Conservation (phyloP, 140 eudicot genomes). For the Stevia rebaudiana region DNA sequence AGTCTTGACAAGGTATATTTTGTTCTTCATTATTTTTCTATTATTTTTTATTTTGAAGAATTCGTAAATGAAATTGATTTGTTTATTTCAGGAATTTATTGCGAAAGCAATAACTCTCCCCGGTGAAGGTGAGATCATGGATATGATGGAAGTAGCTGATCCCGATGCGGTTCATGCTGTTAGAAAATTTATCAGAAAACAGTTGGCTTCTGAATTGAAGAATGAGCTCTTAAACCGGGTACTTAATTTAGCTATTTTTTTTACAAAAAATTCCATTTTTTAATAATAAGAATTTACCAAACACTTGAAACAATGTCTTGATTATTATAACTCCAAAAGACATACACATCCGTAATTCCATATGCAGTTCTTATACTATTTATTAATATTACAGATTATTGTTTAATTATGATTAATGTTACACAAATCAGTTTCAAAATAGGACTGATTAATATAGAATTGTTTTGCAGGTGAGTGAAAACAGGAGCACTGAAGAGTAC, state of each 20-base stretch:
- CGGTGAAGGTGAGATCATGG: constrained; percentile 97
- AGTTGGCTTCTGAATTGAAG: constrained; percentile 72
- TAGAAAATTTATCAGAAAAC: constrained; percentile 69
- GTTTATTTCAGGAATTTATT: constrained; percentile 64
- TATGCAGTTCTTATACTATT: too few species aligned
- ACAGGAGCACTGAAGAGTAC: constrained; percentile 60
- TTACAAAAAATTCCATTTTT: not conserved
- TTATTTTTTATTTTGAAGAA: not conserved
- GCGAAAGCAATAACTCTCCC: constrained; percentile 92
- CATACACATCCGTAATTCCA: not conserved
- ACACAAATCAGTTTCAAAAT: too few species aligned
- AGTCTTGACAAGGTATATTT: constrained; percentile 76
- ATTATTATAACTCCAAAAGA: not conserved
- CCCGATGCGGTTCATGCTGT: constrained; percentile 99
- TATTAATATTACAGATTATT: too few species aligned
- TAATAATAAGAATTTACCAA: not conserved
- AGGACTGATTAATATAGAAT: constrained; percentile 3
- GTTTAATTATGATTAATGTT: too few species aligned
- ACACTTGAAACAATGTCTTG: not conserved
- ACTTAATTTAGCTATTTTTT: not conserved
- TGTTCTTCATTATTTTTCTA: not conserved
- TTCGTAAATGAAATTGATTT: not conserved
- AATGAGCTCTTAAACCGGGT: constrained; percentile 63
- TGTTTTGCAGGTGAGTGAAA: constrained; percentile 57
- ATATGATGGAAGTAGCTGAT: constrained; percentile 92